These are phyloP conservation scores for Syzygium malaccense DNA, from an alignment of 441 rosid genomes.

Conservation along the genomic window DNA sequence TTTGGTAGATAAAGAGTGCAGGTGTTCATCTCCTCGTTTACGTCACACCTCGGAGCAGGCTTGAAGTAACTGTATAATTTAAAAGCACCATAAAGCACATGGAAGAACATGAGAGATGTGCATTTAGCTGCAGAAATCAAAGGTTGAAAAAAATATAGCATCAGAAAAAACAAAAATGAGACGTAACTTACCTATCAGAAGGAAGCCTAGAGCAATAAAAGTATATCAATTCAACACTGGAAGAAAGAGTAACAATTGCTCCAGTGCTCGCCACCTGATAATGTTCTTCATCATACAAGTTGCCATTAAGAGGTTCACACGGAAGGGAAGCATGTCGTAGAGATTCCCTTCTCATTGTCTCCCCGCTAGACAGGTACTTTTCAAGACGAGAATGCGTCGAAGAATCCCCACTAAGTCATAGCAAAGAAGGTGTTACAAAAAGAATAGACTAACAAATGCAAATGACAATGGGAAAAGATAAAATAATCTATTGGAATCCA, in stretches of 20 bases:
- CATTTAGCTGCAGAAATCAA: not conserved
- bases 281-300: conserved; percentile 18
- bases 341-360: conserved; percentile 72
- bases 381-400: conserved; percentile 35
- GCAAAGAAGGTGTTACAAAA: not conserved
- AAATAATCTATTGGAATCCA: not conserved
- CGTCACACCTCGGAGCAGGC: conserved; percentile 58
- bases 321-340: conserved; percentile 50
- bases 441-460: not conserved
- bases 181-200: conserved; percentile 66
- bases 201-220: conserved; percentile 89
- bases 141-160: not conserved
- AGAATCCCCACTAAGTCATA: conserved; percentile 42
- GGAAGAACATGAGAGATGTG: not conserved
- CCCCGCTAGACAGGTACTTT: conserved; percentile 60
- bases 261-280: conserved; percentile 59
- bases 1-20: conserved; percentile 69
- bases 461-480: not conserved
- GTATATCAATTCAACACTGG: conserved; percentile 60
- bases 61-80: conserved; percentile 57
- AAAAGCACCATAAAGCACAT: not conserved
- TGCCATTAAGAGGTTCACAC: conserved; percentile 40
- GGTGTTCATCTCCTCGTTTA: conserved; percentile 31
- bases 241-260: conserved; percentile 48
- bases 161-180: not conserved